Evolutionary conservation across 73 alveolate species (phyloP).

Genomic region (Paraurostyla sp.): DNA sequence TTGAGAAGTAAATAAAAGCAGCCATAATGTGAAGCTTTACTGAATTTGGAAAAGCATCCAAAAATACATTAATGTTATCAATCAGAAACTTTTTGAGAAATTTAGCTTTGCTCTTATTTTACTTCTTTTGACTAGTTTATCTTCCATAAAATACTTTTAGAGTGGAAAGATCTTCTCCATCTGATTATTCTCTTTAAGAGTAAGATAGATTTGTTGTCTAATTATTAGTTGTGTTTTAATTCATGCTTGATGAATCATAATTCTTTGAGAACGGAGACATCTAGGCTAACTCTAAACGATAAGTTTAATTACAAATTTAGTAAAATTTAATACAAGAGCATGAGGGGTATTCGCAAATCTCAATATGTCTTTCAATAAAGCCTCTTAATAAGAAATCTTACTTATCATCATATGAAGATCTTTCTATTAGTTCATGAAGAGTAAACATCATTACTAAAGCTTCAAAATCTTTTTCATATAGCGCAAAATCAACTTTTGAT

Average conservation of each 20-base stretch:
- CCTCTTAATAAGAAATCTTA: constrained; percentile 64
- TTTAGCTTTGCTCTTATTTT: constrained; percentile 55
- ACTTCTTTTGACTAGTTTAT: constrained; percentile 1
- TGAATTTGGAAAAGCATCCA: constrained; percentile 60
- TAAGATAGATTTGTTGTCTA: constrained; percentile 22
- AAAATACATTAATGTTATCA: constrained; percentile 55
- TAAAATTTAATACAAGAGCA: constrained; percentile 62
- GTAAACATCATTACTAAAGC: constrained; percentile 63
- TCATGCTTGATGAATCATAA: constrained; percentile 41
- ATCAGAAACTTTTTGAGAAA: constrained; percentile 58
- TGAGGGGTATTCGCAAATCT: constrained; percentile 58
- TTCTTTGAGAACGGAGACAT: constrained; percentile 59
- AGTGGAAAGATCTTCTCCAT: constrained; percentile 45
- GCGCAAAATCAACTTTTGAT: constrained; percentile 48
- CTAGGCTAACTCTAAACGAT: constrained; percentile 55
- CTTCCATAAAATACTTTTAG: constrained; percentile 56
- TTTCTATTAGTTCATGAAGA: constrained; percentile 61
- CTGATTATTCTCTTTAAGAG: constrained; percentile 24
- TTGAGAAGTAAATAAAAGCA: constrained; percentile 58
- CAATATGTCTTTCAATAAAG: constrained; percentile 64
- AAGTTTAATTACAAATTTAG: constrained; percentile 41
- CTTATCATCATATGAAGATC: constrained; percentile 53
- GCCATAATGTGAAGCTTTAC: constrained; percentile 68
- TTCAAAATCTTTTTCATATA: constrained; percentile 51
- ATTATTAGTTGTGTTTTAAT: constrained; percentile 18